Evolutionary conservation across 2,329 filamentous ascomycete species (phyloP), one percentile per base, ranked within the genome.

Genomic region (Sclerotinia trifoliorum): DNA sequence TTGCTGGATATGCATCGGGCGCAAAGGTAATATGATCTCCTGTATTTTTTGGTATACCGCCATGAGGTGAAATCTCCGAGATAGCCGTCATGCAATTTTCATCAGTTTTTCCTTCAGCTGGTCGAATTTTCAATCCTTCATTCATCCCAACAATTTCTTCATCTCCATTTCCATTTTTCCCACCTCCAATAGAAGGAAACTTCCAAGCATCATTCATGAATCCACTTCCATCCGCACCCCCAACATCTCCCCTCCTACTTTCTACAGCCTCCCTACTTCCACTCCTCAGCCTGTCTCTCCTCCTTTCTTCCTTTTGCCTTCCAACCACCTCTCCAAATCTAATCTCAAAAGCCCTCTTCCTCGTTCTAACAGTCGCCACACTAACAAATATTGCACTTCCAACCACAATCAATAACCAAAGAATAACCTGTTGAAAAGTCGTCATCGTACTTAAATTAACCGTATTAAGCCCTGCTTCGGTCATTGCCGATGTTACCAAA

Each of bases 301-400:
- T 46, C 51, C 42, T 62, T 11, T 46, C 44, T 35, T 52, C 29
- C 42, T 58, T 39, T 26, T 57, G 29, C 44, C 55, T 52, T 19
- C 44, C 64, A 24, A 66, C 61, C 35, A 55, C 56, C 44, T 58
- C 63, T 26, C 83, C 79, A 69, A 91, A 87, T 26, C 85, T 84
- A 68, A 80, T 81, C 76, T 90, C 85, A 71, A 92, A 92, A 15
- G 85, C 86, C 68, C 81, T 80, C 73, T 84, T 86, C 51, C 89
- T 81, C 10, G 88, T 83, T 58, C 84, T 78, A 3, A 92, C 83
- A 3, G 90, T 89, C 71, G 85, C 86, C 46, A 86, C 84, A 1
- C 86, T 89, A 2, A 92, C 86, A 75, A 88, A 86, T n/a, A 91
- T 86, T 17, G 85, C 82, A 66, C 87, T 88, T 1, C 90, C 90